phyloP scores from a whole-genome alignment of 148 eudicot species.

The Chenopodium formosanum region DNA sequence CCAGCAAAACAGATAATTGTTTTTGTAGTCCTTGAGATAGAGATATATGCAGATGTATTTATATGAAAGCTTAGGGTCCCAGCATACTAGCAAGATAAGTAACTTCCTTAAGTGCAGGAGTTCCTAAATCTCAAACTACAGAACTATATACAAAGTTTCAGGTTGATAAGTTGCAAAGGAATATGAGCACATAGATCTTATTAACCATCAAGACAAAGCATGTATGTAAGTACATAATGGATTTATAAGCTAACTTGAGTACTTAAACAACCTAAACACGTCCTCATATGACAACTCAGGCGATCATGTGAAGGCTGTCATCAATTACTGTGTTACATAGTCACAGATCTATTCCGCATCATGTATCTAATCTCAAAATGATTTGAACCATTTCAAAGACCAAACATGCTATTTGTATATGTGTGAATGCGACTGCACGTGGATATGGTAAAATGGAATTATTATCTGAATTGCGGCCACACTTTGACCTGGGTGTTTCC shows the following conservation, averaged over 20 bases:
- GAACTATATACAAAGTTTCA: neutral
- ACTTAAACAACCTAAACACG: neutral
- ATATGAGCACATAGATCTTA: neutral
- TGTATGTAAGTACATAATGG: neutral
- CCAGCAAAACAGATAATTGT: neutral
- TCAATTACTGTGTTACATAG: neutral
- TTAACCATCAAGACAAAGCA: neutral
- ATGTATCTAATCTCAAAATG: neutral
- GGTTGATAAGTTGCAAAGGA: neutral
- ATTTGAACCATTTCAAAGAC: neutral
- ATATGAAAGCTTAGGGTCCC: neutral
- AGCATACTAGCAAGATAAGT: neutral
- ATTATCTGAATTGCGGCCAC: neutral
- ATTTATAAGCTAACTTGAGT: neutral
- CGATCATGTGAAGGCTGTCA: neutral
- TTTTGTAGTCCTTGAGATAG: neutral
- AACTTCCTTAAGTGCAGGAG: neutral
- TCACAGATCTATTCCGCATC: neutral
- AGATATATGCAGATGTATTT: neutral
- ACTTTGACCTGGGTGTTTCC: neutral
- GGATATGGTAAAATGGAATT: neutral
- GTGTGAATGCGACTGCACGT: neutral
- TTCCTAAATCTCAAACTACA: neutral
- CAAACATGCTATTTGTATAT: neutral
- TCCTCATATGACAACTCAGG: neutral